Evolutionary conservation across 345 rosid genomes (phyloP).

Genomic region (Aquilaria yunnanensis): DNA sequence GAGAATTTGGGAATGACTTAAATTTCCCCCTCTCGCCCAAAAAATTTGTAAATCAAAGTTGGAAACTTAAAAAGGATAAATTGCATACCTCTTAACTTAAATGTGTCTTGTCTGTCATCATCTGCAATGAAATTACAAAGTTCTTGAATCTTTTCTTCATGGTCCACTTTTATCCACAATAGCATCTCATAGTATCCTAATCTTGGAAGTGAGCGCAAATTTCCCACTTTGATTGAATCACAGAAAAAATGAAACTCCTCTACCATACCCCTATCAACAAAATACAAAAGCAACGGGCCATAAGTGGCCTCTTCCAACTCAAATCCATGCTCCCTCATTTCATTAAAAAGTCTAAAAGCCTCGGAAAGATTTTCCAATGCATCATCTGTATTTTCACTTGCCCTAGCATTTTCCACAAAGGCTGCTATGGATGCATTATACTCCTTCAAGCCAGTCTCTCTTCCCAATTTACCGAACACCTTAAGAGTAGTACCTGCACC

Average conservation of each 20-base stretch:
- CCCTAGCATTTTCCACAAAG: constrained; percentile 46
- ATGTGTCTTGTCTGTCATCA: constrained; percentile 19
- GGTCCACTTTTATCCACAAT: constrained; percentile 41
- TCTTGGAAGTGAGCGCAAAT: constrained; percentile 30
- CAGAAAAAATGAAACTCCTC: constrained; percentile 47
- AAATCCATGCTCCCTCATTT: constrained; percentile 75
- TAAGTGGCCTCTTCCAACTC: constrained; percentile 47
- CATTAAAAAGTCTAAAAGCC: constrained; percentile 35
- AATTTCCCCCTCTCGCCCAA: no score
- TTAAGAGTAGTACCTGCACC: constrained; percentile 44
- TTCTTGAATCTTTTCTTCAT: constrained; percentile 50
- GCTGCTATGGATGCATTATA: constrained; percentile 47
- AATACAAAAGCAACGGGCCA: constrained; percentile 57
- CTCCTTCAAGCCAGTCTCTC: constrained; percentile 59
- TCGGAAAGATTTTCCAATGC: constrained; percentile 34
- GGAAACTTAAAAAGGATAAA: constrained; percentile 4
- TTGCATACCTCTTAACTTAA: constrained; percentile 42
- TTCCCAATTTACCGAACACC: constrained; percentile 46
- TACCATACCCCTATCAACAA: constrained; percentile 61
- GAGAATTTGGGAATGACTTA: no score
- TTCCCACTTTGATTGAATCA: constrained; percentile 31
- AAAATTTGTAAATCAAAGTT: no score
- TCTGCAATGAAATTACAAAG: constrained; percentile 33
- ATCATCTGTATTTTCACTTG: constrained; percentile 33
- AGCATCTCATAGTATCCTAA: constrained; percentile 88